Conservation (phyloP, 2,329 filamentous ascomycete genomes). For the Monilinia fructigena region DNA sequence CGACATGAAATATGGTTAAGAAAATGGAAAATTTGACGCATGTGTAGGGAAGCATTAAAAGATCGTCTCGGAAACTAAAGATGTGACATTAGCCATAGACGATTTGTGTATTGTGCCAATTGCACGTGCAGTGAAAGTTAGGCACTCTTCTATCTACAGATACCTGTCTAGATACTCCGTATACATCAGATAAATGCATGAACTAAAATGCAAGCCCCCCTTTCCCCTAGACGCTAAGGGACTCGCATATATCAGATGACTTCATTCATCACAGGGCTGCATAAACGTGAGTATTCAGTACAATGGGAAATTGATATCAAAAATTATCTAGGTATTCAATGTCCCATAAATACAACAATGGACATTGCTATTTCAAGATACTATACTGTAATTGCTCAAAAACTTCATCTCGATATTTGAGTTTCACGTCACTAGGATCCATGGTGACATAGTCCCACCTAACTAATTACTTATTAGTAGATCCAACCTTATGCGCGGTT, state of each 20-base stretch:
- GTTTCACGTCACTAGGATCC: conserved; percentile 1
- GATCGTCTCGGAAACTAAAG: no score
- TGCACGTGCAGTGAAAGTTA: neutral
- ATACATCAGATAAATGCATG: neutral
- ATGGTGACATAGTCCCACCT: conserved; percentile 7
- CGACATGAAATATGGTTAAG: neutral
- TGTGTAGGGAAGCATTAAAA: neutral
- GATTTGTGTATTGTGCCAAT: neutral
- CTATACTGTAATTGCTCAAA: neutral
- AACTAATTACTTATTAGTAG: neutral
- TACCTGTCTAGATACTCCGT: no score
- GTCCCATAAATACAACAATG: neutral
- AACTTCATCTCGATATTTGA: neutral
- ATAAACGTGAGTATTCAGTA: neutral
- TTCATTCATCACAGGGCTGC: neutral
- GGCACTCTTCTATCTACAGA: neutral
- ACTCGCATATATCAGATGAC: neutral
- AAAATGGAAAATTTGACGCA: neutral
- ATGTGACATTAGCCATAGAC: neutral
- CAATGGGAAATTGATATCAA: neutral
- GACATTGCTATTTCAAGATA: neutral
- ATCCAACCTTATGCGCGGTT: conserved; percentile 14
- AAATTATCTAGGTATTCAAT: neutral
- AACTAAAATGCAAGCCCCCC: neutral
- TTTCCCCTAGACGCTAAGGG: neutral